Base-by-base conservation (phyloP, 306 rosid genomes). In the Quercus aquifolioides region DNA sequence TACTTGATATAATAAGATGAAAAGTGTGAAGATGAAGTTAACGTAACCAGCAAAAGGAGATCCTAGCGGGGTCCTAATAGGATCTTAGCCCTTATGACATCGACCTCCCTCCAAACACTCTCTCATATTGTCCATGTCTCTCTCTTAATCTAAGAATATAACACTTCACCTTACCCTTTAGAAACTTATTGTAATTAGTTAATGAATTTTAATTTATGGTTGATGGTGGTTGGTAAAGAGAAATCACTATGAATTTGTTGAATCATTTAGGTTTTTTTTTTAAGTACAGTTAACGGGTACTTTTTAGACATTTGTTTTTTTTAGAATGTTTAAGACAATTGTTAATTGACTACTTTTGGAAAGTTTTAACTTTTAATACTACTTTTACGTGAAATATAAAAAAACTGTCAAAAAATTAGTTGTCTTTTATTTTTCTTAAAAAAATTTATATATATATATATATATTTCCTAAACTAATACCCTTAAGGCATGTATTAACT, bases 31-130 rank as follows among this genome's bases (percentile, higher is more conserved):
- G 6, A 81, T 31, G 76, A 75, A 67, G 81, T 75, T 93, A 35
- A 91, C 85, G 92, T 92, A 88, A 92, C 74, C 79, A 80, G 78
- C 85, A 83, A 86, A 85, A 85, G 89, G 84, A 85, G 81, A 92
- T 92, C 91, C 90, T 59, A 76, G 65, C 49, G 77, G 89, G 95
- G 89, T 80, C 95, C 92, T 80, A 75, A 71, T 62, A 76, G 85
- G 93, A 89, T 90, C 88, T 85, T 67, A 79, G 58, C 78, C 81
- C 83, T 78, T 80, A 83, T 84, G 91, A 90, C 85, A 84, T 71
- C 38, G 91, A 90, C 90, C 71, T 57, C 81, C 62, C 86, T 89
- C 92, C 96, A 81, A 87, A 86, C 89, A 3, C 1, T 46, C 1
- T 46, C 60, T 64, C 56, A 68, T 19, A 31, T 35, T 73, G n/a